phyloP scores from a whole-genome alignment of 2,329 filamentous ascomycete genomes.

The Pseudovirgaria hyperparasitica region DNA sequence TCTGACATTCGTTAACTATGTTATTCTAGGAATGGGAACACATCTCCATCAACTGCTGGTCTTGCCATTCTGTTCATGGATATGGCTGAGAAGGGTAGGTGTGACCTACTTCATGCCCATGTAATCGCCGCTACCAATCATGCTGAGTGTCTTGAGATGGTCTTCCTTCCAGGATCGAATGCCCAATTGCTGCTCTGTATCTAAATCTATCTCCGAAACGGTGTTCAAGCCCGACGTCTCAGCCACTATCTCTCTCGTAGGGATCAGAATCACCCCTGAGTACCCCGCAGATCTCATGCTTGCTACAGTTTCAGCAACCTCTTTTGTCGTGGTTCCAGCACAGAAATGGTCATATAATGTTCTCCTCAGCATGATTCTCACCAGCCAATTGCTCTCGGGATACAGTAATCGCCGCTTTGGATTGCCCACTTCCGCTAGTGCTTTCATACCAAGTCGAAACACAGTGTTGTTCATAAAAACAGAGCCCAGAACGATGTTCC shows the following conservation, averaged over 20 bases:
- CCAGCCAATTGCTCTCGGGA: too few relatives aligned
- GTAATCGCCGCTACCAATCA: slow-evolving; percentile 18
- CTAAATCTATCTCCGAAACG: neutral
- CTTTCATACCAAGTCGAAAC: too few relatives aligned
- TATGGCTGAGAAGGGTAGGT: too few relatives aligned
- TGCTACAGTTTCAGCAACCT: slow-evolving; percentile 50
- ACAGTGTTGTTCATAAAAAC: too few relatives aligned
- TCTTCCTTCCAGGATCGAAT: slow-evolving; percentile 16
- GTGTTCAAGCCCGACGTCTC: neutral
- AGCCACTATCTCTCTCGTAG: neutral
- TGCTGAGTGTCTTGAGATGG: slow-evolving; percentile 15
- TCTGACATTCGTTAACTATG: slow-evolving; percentile 13
- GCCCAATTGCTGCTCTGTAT: slow-evolving; percentile 7
- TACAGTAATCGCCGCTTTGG: too few relatives aligned
- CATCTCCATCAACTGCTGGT: too few relatives aligned
- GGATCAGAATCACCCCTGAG: slow-evolving; percentile 57
- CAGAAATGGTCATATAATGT: slow-evolving; percentile 78
- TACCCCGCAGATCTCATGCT: slow-evolving; percentile 56
- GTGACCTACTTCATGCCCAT: slow-evolving; percentile 16
- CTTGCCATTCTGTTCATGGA: too few relatives aligned
- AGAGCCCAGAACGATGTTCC: too few relatives aligned
- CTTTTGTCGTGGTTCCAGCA: slow-evolving; percentile 55
- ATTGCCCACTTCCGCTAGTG: too few relatives aligned
- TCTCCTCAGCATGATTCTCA: too few relatives aligned
- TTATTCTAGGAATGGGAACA: neutral